A percentile compares a stretch with the other conserved stretches of the same genome.
Evolutionary conservation across 2,329 filamentous ascomycete species (phyloP).

Genomic region (Metarhizium robertsii): DNA sequence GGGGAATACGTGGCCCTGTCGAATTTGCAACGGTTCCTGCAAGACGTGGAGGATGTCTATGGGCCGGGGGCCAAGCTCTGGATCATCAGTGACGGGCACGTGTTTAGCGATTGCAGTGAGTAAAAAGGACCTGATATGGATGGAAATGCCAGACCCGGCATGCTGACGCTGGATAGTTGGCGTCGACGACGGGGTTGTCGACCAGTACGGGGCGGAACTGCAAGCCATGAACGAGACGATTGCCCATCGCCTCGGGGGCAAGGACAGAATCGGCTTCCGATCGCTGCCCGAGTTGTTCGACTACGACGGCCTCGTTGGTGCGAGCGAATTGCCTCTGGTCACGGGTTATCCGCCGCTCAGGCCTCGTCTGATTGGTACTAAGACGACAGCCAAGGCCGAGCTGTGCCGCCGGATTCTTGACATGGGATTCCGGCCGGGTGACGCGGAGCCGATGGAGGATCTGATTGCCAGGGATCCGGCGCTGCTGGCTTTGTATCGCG

Average conservation of each 20-base stretch:
- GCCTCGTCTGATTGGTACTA: conserved; percentile 22
- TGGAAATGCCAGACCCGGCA: neutral
- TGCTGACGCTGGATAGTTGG: conserved; percentile 19
- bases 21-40: conserved; percentile 19
- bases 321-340: neutral
- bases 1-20: conserved; percentile 25
- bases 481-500: conserved; percentile 44
- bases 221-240: conserved; percentile 25
- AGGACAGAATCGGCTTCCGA: conserved; percentile 17
- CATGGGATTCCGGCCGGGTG: conserved; percentile 25
- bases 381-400: conserved; percentile 17
- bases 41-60: conserved; percentile 20
- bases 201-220: conserved; percentile 26
- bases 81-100: conserved; percentile 31
- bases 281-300: conserved; percentile 21
- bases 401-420: conserved; percentile 22
- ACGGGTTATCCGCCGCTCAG: conserved; percentile 27
- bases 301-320: conserved; percentile 6
- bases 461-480: conserved; percentile 20
- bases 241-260: conserved; percentile 12
- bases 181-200: conserved; percentile 32
- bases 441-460: conserved; percentile 14
- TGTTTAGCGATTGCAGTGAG: conserved; percentile 31
- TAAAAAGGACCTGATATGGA: neutral
- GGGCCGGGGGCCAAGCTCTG: conserved; percentile 22